phyloP scores from a whole-genome alignment of 2,329 filamentous ascomycete species.

The Cercospora nicotianae region DNA sequence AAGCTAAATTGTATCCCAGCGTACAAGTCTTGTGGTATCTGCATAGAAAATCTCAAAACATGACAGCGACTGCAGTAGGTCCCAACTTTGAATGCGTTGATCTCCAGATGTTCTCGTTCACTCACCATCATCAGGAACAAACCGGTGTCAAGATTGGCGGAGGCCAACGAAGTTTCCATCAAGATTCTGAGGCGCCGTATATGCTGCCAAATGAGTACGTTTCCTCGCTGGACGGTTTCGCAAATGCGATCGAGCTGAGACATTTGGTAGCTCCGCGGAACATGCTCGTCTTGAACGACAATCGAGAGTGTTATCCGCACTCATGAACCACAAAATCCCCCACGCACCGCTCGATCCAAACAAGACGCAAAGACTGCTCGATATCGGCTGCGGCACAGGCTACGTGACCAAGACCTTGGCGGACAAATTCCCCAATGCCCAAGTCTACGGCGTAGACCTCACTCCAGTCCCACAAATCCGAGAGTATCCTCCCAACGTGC shows the following conservation, averaged over 20 bases:
- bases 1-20: too few relatives aligned
- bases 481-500: conserved; percentile 14
- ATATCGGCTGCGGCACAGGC: conserved; percentile 35
- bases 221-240: background rate
- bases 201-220: conserved; percentile 7
- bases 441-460: conserved; percentile 41
- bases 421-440: conserved; percentile 24
- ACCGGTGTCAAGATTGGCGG: background rate
- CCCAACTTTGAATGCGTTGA: too few relatives aligned
- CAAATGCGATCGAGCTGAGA: background rate
- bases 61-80: too few relatives aligned
- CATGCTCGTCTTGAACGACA: conserved; percentile 28
- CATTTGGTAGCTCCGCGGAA: conserved; percentile 18
- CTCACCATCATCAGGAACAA: background rate
- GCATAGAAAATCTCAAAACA: too few relatives aligned
- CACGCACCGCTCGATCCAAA: conserved; percentile 22
- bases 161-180: background rate
- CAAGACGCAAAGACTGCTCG: conserved; percentile 32
- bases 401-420: conserved; percentile 31
- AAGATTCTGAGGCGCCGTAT: background rate
- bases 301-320: conserved; percentile 18
- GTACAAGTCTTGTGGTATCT: too few relatives aligned
- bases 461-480: conserved; percentile 26
- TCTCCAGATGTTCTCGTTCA: background rate
- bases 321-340: conserved; percentile 26